Evolutionary conservation across 2,329 filamentous ascomycete genomes (phyloP).

Genomic region (Stachybotrys chlorohalonatus): DNA sequence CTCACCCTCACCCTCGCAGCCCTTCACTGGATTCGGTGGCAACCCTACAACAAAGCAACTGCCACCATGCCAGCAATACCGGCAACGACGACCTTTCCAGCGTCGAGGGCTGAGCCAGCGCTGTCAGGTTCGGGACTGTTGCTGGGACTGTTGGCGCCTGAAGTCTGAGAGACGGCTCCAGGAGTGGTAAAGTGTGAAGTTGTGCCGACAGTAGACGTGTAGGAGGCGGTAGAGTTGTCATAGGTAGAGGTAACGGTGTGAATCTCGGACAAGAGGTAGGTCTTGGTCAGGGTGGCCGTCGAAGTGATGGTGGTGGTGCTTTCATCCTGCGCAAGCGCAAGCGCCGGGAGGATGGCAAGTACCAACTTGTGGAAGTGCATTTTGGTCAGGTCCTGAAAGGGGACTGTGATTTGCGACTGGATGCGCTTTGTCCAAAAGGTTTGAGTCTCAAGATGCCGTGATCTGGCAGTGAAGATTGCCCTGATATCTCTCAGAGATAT

Average conservation of each 20-base stretch:
- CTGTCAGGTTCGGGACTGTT: constrained; percentile 24
- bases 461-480: constrained; percentile 2
- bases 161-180: constrained; percentile 10
- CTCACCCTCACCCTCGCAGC: background rate
- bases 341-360: constrained; percentile 42
- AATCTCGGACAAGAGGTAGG: constrained; percentile 39
- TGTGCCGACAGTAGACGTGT: constrained; percentile 11
- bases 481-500: background rate
- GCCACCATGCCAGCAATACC: constrained; percentile 41
- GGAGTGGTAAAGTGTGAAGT: constrained; percentile 12
- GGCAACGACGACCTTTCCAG: constrained; percentile 35
- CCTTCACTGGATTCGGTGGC: background rate
- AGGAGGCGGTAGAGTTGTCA: constrained; percentile 3
- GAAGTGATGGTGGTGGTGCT: constrained; percentile 33
- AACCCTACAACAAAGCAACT: constrained; percentile 39
- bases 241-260: constrained; percentile 26
- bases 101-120: constrained; percentile 34
- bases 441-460: constrained; percentile 7
- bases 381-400: constrained; percentile 8
- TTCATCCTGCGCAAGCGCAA: constrained; percentile 36
- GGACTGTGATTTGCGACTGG: constrained; percentile 4
- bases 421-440: constrained; percentile 11
- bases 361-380: constrained; percentile 34
- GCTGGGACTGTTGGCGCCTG: constrained; percentile 7
- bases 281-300: constrained; percentile 42